Percentiles rank a stretch among this genome's conserved stretches.
Conservation (phyloP, 768 basidiomycete species). For the Xerocomellus dryophilus region DNA sequence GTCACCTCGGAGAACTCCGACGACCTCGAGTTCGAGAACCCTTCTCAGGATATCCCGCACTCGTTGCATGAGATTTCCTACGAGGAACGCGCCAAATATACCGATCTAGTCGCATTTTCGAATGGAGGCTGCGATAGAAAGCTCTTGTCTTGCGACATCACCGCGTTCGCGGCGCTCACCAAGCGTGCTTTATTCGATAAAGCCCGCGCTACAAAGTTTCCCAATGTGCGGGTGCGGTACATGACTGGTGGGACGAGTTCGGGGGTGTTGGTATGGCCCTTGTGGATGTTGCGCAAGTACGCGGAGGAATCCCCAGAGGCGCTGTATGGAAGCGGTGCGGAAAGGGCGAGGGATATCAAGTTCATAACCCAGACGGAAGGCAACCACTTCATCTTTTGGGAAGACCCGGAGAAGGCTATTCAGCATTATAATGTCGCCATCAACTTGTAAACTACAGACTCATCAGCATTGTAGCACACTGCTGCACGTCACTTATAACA, state of each 20-base stretch:
- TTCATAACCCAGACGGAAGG: slow-evolving; percentile 13
- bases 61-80: slow-evolving; percentile 15
- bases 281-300: slow-evolving; percentile 13
- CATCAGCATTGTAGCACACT: too few relatives aligned
- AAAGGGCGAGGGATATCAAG: slow-evolving; percentile 22
- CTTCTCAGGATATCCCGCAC: slow-evolving; percentile 1
- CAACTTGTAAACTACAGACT: neutral
- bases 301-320: slow-evolving; percentile 3
- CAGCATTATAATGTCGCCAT: slow-evolving; percentile 11
- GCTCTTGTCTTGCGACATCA: slow-evolving; percentile 9
- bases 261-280: slow-evolving; percentile 8
- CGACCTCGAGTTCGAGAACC: slow-evolving; percentile 15
- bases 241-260: slow-evolving; percentile 14
- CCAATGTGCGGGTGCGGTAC: slow-evolving; percentile 17
- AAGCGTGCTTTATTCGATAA: slow-evolving; percentile 20
- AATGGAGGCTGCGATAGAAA: slow-evolving; percentile 10
- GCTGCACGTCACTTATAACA: too few relatives aligned
- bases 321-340: slow-evolving; percentile 14
- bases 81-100: slow-evolving; percentile 14
- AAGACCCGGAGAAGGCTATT: slow-evolving; percentile 23
- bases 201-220: slow-evolving; percentile 3
- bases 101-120: neutral
- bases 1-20: slow-evolving; percentile 13
- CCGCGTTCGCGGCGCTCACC: slow-evolving; percentile 5
- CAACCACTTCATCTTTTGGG: slow-evolving; percentile 27